Evolutionary conservation across 1,139 yeast species (phyloP), one percentile per base, ranked within the genome.

Genomic region (Keqinozyma sinolaborantium): DNA sequence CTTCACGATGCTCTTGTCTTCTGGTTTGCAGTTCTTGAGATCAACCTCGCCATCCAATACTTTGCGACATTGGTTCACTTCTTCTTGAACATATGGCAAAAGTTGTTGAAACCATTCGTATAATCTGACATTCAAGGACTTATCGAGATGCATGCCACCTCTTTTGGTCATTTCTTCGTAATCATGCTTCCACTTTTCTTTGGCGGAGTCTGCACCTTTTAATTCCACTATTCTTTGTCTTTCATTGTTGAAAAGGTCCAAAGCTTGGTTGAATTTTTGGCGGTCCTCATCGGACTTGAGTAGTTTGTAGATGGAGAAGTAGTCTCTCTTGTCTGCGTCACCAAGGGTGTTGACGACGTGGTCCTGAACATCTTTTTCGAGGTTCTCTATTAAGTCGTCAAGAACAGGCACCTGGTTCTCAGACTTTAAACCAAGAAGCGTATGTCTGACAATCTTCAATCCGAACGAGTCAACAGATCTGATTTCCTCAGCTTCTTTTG

Each of bases 101-200:
- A 90, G 67, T 30, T 76, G 78, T 34, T 73, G 70, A 45, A 77
- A 73, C 86, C 97, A 92, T 40, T 77, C 77, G 74, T 87, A 92
- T 25, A 92, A 61, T 44, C 80, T 77, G 2, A 79, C 82, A 40
- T 86, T 88, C 31, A 90, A 62, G 4, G 77, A 72, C 38, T 77
- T 74, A 33, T 76, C 70, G 29, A 80, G 60, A 16, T 77, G 58
- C 26, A 78, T 42, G 6, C 68, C 75, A n/a, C 90, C 88, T 45
- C 82, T 67, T 30, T 70, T 74, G 39, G 74, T 75, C 54, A 82
- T 68, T 36, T 77, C 81, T 47, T 86, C 94, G 47, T 77, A 83
- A 43, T 83, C 92, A 46, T 80, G 82, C 50, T 77, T 81, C 97
- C 97, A 92, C 53, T 84, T 83, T 49, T 81, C 86, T 41, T 74